Evolutionary conservation across 2,329 filamentous ascomycete species (phyloP).

Genomic region (Geosmithia putterillii): DNA sequence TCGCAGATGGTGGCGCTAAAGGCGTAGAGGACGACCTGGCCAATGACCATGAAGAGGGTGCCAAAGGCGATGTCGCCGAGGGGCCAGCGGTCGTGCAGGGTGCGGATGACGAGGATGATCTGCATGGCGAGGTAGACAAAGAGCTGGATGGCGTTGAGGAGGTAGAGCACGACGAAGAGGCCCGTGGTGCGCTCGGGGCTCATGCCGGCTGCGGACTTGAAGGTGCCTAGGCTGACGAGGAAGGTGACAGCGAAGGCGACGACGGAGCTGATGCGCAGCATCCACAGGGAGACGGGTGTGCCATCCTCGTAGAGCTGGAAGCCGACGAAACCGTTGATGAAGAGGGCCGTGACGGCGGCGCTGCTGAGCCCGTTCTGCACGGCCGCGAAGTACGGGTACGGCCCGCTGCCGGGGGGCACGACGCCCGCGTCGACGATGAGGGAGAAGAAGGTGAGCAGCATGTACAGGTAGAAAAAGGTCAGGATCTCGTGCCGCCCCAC

Average conservation of each 20-base stretch:
- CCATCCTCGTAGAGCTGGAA: slow-evolving; percentile 98
- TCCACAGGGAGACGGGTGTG: slow-evolving; percentile 86
- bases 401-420: slow-evolving; percentile 64
- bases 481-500: slow-evolving; percentile 68
- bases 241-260: slow-evolving; percentile 80
- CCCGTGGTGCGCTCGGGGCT: slow-evolving; percentile 77
- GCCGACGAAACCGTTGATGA: slow-evolving; percentile 96
- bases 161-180: slow-evolving; percentile 82
- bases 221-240: slow-evolving; percentile 79
- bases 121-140: slow-evolving; percentile 81
- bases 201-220: slow-evolving; percentile 82
- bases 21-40: slow-evolving; percentile 86
- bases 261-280: slow-evolving; percentile 66
- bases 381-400: slow-evolving; percentile 86
- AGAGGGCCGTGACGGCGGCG: slow-evolving; percentile 73
- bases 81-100: slow-evolving; percentile 90
- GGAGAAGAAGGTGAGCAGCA: slow-evolving; percentile 78
- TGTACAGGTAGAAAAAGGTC: slow-evolving; percentile 95
- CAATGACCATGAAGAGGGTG: slow-evolving; percentile 79
- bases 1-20: slow-evolving; percentile 80
- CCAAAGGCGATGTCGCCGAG: slow-evolving; percentile 85
- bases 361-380: slow-evolving; percentile 77
- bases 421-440: slow-evolving; percentile 89
- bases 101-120: slow-evolving; percentile 76
- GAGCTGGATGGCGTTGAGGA: slow-evolving; percentile 79